Base-by-base conservation (phyloP, 129 eudicot genomes). In the Chrysanthemum seticuspe region DNA sequence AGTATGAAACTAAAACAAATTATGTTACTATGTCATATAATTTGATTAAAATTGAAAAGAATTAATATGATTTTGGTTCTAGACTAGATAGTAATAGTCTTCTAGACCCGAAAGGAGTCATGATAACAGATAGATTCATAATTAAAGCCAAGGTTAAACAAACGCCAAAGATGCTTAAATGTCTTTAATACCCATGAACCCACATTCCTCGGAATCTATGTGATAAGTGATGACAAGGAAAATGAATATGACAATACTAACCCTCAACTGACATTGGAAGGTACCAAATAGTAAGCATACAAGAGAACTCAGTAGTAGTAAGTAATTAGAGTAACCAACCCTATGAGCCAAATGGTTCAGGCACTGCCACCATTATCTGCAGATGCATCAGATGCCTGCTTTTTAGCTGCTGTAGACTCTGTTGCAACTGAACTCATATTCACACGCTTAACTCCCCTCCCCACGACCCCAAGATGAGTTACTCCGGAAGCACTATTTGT, bases 401-500 rank as follows among this genome's bases (percentile, higher is more conserved):
- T 90, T 74, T 95, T 95, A 2, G 80, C 73, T 4, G 87, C 57
- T 3, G 75, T 76, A 45, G 89, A 67, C 12, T 83, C 87, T 11
- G 82, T 55, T 23, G 66, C 69, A 31, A 53, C 71, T 14, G 96
- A 67, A 79, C 71, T 85, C 89, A 84, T 80, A 6, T 73, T 48
- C 58, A 94, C 98, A 48, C 97, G 89, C 83, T 95, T 95, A 2
- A 95, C 97, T 76, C 99, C 99, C 80, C 99, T 78, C 29, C 99
- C 99, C 51, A 95, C 99, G 6, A 95, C 97, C 29, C 99, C 99
- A 56, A 95, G 91, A 84, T 95, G 89, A 13, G 94, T 95, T 18
- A 95, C 97, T 51, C 74, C 94, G 36, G 88, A 54, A 67, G 75
- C 58, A 21, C 87, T 40, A 71, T 83, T 95, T 23, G 97, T 86